Percentiles rank a stretch among this genome's conserved stretches.
Conservation (phyloP, 805 yeast genomes). For the Nakazawaea ishiwadae region DNA sequence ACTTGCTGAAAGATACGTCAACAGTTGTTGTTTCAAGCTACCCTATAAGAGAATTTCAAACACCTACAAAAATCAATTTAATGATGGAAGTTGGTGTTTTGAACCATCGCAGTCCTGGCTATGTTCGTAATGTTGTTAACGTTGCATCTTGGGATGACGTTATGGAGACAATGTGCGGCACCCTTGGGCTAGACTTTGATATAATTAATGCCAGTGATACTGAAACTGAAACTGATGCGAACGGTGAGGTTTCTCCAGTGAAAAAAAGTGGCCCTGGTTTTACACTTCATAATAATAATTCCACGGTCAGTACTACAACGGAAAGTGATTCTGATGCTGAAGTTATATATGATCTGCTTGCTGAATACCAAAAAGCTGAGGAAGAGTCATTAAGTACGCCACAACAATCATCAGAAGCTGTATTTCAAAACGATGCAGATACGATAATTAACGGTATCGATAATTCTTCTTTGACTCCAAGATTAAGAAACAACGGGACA, state of each 20-base stretch:
- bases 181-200: conserved; percentile 28
- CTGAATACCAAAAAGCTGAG: neutral
- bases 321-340: conserved; percentile 15
- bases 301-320: conserved; percentile 3
- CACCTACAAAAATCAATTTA: neutral
- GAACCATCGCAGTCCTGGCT: neutral
- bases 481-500: neutral
- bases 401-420: no score
- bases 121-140: neutral
- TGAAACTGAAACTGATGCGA: neutral
- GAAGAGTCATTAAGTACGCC: neutral
- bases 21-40: conserved; percentile 4
- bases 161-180: conserved; percentile 28
- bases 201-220: conserved; percentile 3
- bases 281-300: conserved; percentile 1
- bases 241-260: neutral
- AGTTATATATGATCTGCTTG: conserved; percentile 8
- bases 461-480: conserved; percentile 3
- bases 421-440: neutral
- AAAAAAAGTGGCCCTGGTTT: neutral
- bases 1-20: neutral
- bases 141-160: conserved; percentile 26
- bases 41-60: neutral
- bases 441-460: neutral
- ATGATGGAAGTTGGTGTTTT: conserved; percentile 8